These are phyloP conservation scores for Calonectria ilicicola DNA, from an alignment of 2,329 filamentous ascomycete species.

Conservation along the genomic window DNA sequence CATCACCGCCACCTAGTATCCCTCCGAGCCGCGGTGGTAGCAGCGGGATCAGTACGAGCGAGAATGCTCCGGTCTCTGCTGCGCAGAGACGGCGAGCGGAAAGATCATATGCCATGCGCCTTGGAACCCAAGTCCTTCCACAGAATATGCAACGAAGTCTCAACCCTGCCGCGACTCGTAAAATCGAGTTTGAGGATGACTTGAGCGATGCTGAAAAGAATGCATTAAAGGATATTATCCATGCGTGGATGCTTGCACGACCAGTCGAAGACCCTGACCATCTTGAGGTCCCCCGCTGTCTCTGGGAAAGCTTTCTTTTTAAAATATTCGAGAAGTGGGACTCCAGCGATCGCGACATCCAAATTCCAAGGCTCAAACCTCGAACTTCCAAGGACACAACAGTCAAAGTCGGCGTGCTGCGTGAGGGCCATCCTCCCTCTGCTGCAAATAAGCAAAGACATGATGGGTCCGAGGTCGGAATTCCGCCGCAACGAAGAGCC, in stretches of 20 bases:
- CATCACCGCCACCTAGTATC: not conserved
- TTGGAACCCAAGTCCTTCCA: not conserved
- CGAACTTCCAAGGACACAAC: not conserved
- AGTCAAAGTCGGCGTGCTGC: not conserved
- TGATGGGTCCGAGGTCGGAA: not conserved
- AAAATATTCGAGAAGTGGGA: not conserved
- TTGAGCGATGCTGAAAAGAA: not conserved
- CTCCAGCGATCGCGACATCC: not conserved
- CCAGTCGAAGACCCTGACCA: not conserved
- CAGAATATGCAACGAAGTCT: not conserved
- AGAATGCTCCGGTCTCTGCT: not conserved
- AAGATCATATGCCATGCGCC: not conserved
- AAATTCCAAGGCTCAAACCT: not conserved
- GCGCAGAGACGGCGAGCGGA: not conserved
- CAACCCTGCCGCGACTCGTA: not conserved
- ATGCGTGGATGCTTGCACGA: not conserved
- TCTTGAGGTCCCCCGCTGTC: not conserved
- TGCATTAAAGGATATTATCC: not conserved
- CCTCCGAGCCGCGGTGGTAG: not conserved
- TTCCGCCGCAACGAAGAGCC: not conserved
- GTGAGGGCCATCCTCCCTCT: not conserved
- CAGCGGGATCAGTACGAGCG: not conserved
- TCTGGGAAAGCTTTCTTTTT: not conserved
- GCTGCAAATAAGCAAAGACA: not conserved
- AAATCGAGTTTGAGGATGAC: not conserved